These are phyloP conservation scores for Skeletonema grethae DNA, from an alignment of 108 stramenopile species.

Conservation along the genomic window DNA sequence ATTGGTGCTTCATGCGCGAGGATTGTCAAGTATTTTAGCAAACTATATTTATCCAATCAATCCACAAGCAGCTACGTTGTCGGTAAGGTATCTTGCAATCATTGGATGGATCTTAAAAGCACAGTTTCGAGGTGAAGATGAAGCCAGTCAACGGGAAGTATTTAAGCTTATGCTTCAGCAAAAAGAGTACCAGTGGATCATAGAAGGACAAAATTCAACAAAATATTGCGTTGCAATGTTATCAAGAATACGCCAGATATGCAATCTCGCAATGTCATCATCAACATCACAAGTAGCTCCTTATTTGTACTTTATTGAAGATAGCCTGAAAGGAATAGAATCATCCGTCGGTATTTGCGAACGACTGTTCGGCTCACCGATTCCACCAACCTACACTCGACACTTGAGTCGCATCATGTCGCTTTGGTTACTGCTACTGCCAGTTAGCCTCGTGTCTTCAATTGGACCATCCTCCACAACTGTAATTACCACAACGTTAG, in stretches of 20 bases:
- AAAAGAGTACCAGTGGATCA: conserved; percentile 10
- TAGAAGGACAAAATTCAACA: conserved; percentile 4
- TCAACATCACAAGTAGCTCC: not conserved
- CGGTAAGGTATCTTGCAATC: conserved; percentile 31
- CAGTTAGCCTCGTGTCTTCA: conserved; percentile 18
- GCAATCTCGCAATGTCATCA: conserved; percentile 4
- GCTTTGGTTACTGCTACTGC: conserved; percentile 31
- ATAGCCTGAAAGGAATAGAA: conserved; percentile 30
- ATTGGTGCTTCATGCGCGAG: conserved; percentile 19
- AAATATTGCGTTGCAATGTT: conserved; percentile 20
- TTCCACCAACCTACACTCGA: conserved; percentile 49
- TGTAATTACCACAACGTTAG: conserved; percentile 17
- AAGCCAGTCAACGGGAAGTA: not conserved
- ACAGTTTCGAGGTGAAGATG: conserved; percentile 20
- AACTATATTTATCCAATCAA: conserved; percentile 16
- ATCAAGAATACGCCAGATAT: conserved; percentile 27
- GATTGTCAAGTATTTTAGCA: conserved; percentile 20
- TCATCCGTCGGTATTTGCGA: conserved; percentile 29
- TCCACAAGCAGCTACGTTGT: conserved; percentile 25
- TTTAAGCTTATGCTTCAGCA: conserved; percentile 13
- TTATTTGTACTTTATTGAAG: conserved; percentile 27
- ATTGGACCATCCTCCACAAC: not conserved
- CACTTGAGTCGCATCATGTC: conserved; percentile 45
- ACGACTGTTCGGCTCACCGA: conserved; percentile 29
- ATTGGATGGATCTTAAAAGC: conserved; percentile 49